Base-by-base conservation (phyloP, 2,329 filamentous ascomycete genomes). In the Monosporascus sp. region DNA sequence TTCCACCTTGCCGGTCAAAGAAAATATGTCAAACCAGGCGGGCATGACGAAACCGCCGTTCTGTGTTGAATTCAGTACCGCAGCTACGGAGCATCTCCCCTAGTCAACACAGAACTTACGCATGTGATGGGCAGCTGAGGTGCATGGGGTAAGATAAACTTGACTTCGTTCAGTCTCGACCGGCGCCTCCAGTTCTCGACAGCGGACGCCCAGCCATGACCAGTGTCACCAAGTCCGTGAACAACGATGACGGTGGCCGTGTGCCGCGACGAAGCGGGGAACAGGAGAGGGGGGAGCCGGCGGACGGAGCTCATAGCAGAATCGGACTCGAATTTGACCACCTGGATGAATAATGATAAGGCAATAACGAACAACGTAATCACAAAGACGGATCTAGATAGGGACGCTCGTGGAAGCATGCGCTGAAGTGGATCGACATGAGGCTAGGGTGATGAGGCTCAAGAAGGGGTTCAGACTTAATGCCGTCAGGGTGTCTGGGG, bases 211-310 rank as follows among this genome's bases (percentile, higher is more conserved):
- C 89, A 93, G 61, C 89, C 89, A 60, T 82, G 77, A 44, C 88
- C 89, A 31, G 79, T 87, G 68, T 97, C 94, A 58, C 94, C 94
- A 39, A 99, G 78, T 15, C 94, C 94, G 70, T 99, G 94, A 50
- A 89, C 81, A 72, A 97, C 91, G 65, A 99, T 97, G 64, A 97
- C 88, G 3, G 93, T 97, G 24, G 91, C 91, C 38, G 94, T 97
- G 73, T 97, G 94, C 67, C 83, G 64, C 25, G 61, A 59, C 37
- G 57, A 56, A 8, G 66, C 62, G 27, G 62, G 56, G 55, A 68
- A 65, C 17, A 66, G 46, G n/a, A 69, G 54, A 45, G 66, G 65
- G 46, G 56, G 61, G 38, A 61, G 53, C 53, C 60, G 58, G 55
- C 58, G 54, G 49, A 63, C 55, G 44, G 62, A 52, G 58, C 63